Evolutionary conservation across 208 protist genomes (phyloP).

Genomic region (Angomonas ambiguus): DNA sequence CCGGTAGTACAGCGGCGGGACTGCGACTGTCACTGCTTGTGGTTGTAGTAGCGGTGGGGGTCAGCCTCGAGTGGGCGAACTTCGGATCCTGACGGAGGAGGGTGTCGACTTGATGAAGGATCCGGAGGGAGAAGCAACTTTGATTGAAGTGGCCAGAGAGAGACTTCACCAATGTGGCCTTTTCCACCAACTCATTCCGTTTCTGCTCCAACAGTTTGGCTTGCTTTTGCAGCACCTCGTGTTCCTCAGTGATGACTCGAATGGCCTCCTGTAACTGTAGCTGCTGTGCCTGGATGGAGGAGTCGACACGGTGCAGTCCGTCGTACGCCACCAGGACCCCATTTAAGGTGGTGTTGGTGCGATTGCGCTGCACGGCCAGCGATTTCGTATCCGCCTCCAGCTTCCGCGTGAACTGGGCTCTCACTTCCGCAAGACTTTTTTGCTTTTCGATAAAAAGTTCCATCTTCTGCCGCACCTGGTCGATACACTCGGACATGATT

Average conservation of each 20-base stretch:
- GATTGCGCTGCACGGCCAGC: background rate
- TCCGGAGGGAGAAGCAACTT: background rate
- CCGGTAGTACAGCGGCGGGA: background rate
- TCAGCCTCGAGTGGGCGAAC: background rate
- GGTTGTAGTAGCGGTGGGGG: background rate
- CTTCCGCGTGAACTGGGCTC: background rate
- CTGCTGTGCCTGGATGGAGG: constrained; percentile 24
- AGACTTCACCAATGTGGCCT: background rate
- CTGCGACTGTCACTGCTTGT: background rate
- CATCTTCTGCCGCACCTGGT: constrained; percentile 12
- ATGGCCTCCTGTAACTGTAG: constrained; percentile 11
- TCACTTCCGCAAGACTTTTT: background rate
- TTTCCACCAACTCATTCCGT: constrained; percentile 8
- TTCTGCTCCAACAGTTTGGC: constrained; percentile 8
- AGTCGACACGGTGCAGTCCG: constrained; percentile 13
- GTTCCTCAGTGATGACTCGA: constrained; percentile 5
- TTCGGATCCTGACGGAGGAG: background rate
- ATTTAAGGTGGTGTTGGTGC: background rate
- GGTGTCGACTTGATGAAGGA: background rate
- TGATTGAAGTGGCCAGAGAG: background rate
- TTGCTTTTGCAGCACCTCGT: constrained; percentile 13
- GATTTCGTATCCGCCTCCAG: background rate
- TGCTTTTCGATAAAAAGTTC: constrained; percentile 11
- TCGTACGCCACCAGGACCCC: constrained; percentile 27
- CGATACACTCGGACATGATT: constrained; percentile 17